phyloP scores from a whole-genome alignment of 106 monocot species.

The Acorus gramineus region DNA sequence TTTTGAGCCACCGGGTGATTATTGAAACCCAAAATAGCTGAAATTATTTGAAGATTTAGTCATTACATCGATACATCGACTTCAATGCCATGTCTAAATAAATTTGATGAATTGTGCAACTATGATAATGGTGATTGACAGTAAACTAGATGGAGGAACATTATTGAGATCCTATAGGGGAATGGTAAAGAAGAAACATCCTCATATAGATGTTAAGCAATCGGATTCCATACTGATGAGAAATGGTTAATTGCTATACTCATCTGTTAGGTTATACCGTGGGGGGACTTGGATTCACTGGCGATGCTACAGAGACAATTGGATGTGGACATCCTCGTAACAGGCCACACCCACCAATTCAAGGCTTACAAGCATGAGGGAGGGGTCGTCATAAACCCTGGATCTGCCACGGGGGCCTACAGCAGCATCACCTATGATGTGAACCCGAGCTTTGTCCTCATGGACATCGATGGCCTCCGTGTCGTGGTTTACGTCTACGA shows the following conservation, averaged over 20 bases:
- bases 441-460: constrained; percentile 92
- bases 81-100: no score
- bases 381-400: constrained; percentile 93
- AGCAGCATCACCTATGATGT: constrained; percentile 93
- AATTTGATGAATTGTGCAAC: no score
- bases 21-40: no score
- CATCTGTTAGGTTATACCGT: constrained; percentile 52
- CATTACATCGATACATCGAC: no score
- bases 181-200: no score
- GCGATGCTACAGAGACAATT: constrained; percentile 92
- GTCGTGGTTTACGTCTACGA: constrained; percentile 94
- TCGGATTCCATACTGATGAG: no score
- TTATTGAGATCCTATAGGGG: no score
- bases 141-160: no score
- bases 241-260: neutral
- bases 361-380: constrained; percentile 99
- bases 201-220: no score
- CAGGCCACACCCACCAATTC: constrained; percentile 92
- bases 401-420: constrained; percentile 83
- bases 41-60: no score
- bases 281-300: constrained; percentile 85
- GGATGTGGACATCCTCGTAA: constrained; percentile 90
- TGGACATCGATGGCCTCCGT: constrained; percentile 86
- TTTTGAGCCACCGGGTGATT: no score
- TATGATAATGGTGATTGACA: no score